Base-by-base conservation (phyloP, 352 stramenopile genomes). In the Globisporangium uncinulatum region DNA sequence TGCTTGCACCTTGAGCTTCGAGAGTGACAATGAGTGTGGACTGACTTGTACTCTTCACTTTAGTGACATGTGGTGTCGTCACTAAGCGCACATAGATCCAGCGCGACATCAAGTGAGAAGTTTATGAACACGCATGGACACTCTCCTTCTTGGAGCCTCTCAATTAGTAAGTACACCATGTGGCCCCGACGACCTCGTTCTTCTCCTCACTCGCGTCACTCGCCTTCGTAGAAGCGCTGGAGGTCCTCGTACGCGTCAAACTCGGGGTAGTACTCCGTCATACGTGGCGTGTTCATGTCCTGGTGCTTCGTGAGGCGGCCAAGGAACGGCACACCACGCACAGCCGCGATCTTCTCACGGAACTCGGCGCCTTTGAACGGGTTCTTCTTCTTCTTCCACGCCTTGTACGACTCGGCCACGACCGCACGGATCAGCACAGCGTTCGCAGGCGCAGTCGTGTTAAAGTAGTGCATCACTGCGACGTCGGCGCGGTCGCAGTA, bases 361-460 rank as follows among this genome's bases (percentile, higher is more conserved):
- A 91, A 91, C 31, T 83, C 68, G 24, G 55, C 54, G 13, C 65
- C 58, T 51, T 87, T 76, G 67, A 91, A 91, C 53, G 83, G 73
- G 50, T 91, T 89, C 42, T 79, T 72, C 57, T 83, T 83, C 34
- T 89, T 80, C 56, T 89, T 89, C 83, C 83, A 93, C 49, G 83
- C 63, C 51, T 85, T 72, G 52, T 76, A 74, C 48, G 83, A 76
- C 21, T 72, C 58, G 7, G 73, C 65, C 11, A 89, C 80, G 20
- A 87, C 60, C 15, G 72, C 74, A 10, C 70, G 73, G 47, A 93
- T 37, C 50, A 93, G 19, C 45, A 89, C 69, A 7, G 83, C 78
- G 24, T 63, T 57, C 9, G 71, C 69, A 0, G 80, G 74, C 10
- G 83, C 83, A 20, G 79, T 75, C 58, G 84, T 76, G 59, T 91